Base-by-base conservation (phyloP, 768 basidiomycete species). In the Termitomyces sp. region DNA sequence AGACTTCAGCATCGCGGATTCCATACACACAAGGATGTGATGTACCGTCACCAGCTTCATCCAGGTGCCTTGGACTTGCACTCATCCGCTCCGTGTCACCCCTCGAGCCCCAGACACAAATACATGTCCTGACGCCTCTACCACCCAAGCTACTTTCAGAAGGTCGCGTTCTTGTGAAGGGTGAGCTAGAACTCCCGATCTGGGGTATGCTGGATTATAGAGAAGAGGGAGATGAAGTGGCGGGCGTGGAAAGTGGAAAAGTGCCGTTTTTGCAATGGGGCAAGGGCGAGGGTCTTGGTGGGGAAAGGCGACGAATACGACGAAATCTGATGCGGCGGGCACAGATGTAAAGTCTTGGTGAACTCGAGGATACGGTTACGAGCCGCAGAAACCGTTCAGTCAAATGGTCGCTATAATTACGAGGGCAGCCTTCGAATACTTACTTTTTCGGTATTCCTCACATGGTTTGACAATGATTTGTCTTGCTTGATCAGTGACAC, bases 311-410 rank as follows among this genome's bases (percentile, higher is more conserved):
- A 67, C 74, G 84, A 42, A 84, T 91, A 44, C 78, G 94, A 67
- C 77, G 93, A 65, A 96, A 96, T 71, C 68, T 97, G 66, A 92
- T 93, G 91, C 75, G 93, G 24, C 82, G 81, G 60, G 85, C 82
- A 7, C 90, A 93, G 68, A 78, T 81, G 78, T 88, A 68, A 49
- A 41, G 24, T n/a, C 9, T 24, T 28, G 6, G n/a, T 50, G 35
- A 37, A 12, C 35, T 37, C 35, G 35, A 50, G 17, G 28, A 38
- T 21, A 48, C 21, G 14, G 22, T 22, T 8, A 47, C 14, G 21
- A 48, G 15, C 21, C n/a, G n/a, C 14, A 14, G 21, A 15, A 19
- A 35, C 10, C 22, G 43, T 12, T 21, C 11, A 11, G 41, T 44
- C 7, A 22, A 44, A 26, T 1, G 24, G 22, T n/a, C 44, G 44